Evolutionary conservation across 345 rosid species (phyloP).

Genomic region (Rhodamnia argentea): DNA sequence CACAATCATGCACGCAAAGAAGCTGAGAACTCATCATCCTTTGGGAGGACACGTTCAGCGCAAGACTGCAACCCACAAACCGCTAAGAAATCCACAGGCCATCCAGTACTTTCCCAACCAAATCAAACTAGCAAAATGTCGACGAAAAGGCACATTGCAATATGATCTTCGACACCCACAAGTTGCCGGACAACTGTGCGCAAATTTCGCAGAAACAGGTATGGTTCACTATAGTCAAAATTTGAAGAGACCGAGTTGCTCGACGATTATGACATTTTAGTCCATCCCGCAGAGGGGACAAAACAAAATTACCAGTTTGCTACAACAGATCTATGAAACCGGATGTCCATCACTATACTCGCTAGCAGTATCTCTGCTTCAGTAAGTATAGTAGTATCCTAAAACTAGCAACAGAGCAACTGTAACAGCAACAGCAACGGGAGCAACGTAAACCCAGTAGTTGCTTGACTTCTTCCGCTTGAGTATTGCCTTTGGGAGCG

Average conservation of each 20-base stretch:
- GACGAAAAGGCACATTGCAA: not conserved
- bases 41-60: not conserved
- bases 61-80: not conserved
- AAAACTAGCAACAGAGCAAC: not conserved
- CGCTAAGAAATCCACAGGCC: not conserved
- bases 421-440: not conserved
- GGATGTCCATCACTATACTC: not conserved
- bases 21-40: not conserved
- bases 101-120: not conserved
- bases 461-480: conserved; percentile 64
- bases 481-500: conserved; percentile 58
- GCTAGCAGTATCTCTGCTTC: not conserved
- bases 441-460: conserved; percentile 38
- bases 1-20: not conserved
- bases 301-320: not conserved
- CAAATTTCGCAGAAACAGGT: not conserved
- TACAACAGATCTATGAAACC: not conserved
- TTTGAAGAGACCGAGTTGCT: not conserved
- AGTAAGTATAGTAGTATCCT: not conserved
- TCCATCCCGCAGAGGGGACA: not conserved
- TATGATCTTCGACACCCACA: not conserved
- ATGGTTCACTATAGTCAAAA: not conserved
- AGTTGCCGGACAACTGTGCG: not conserved
- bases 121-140: not conserved
- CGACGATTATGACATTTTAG: not conserved